These are phyloP conservation scores for Kazachstania bromeliacearum DNA, from an alignment of 805 yeast genomes.

Conservation along the genomic window DNA sequence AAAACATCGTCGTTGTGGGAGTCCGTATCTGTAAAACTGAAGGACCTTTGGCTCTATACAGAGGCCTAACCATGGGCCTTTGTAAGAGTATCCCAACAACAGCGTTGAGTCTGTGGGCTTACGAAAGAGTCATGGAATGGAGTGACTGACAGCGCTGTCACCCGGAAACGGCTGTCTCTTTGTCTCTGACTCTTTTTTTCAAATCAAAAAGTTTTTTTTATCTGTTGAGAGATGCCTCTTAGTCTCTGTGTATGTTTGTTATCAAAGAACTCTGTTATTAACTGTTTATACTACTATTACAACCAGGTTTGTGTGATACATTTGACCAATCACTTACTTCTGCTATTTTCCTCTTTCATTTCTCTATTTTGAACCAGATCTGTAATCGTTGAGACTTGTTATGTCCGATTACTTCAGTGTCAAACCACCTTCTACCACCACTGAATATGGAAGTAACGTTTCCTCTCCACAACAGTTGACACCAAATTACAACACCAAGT, in stretches of 20 bases:
- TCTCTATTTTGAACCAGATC: no score
- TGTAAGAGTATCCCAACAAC: constrained; percentile 72
- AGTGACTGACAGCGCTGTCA: no score
- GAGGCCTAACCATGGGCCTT: constrained; percentile 63
- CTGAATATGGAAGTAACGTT: neutral
- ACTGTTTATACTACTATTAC: no score
- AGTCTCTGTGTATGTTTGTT: no score
- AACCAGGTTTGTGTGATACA: no score
- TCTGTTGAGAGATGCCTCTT: no score
- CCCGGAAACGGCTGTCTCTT: neutral
- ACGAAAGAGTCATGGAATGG: constrained; percentile 32
- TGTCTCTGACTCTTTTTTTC: neutral
- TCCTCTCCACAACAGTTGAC: neutral
- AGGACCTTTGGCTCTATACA: constrained; percentile 62
- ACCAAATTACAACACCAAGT: neutral
- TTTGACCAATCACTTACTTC: no score
- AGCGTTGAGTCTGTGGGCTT: constrained; percentile 58
- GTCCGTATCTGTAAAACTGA: constrained; percentile 29
- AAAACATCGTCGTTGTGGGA: neutral
- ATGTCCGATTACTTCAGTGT: constrained; percentile 22
- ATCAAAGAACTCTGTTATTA: no score
- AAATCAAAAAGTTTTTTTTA: no score
- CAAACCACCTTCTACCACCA: constrained; percentile 4
- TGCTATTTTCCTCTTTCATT: no score
- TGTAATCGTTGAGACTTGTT: no score